These are phyloP conservation scores for Wallacemonas rigidus DNA, from an alignment of 208 protist genomes.

Conservation along the genomic window DNA sequence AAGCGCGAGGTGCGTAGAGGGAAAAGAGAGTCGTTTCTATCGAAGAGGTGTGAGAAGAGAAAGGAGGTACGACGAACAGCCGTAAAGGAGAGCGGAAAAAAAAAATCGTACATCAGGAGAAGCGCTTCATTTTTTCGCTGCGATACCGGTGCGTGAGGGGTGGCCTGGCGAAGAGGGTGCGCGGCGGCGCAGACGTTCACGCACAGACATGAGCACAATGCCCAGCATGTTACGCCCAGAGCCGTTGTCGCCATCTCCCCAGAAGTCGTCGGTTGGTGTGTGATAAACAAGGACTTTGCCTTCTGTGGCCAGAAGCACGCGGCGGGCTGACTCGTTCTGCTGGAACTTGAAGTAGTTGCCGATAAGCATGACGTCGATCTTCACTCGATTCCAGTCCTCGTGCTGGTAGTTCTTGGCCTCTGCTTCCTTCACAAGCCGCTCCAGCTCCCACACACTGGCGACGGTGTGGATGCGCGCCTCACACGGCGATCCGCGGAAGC, in stretches of 20 bases:
- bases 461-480: slow-evolving; percentile 57
- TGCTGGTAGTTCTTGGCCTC: slow-evolving; percentile 66
- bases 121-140: background rate
- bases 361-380: slow-evolving; percentile 87
- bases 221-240: slow-evolving; percentile 85
- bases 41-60: no score
- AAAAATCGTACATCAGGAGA: background rate
- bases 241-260: slow-evolving; percentile 83
- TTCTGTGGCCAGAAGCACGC: slow-evolving; percentile 65
- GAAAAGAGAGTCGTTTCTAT: no score
- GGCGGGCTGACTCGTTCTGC: slow-evolving; percentile 70
- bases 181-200: slow-evolving; percentile 49
- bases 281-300: slow-evolving; percentile 75
- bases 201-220: slow-evolving; percentile 76
- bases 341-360: slow-evolving; percentile 90
- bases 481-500: slow-evolving; percentile 61
- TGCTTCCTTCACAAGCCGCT: slow-evolving; percentile 68
- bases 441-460: slow-evolving; percentile 76
- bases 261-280: slow-evolving; percentile 80
- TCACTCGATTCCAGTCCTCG: slow-evolving; percentile 78
- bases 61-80: no score
- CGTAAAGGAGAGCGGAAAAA: no score
- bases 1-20: no score
- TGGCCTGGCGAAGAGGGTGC: background rate
- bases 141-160: no score